phyloP scores from a whole-genome alignment of 768 basidiomycete genomes.

The Rhizopogon vesiculosus region DNA sequence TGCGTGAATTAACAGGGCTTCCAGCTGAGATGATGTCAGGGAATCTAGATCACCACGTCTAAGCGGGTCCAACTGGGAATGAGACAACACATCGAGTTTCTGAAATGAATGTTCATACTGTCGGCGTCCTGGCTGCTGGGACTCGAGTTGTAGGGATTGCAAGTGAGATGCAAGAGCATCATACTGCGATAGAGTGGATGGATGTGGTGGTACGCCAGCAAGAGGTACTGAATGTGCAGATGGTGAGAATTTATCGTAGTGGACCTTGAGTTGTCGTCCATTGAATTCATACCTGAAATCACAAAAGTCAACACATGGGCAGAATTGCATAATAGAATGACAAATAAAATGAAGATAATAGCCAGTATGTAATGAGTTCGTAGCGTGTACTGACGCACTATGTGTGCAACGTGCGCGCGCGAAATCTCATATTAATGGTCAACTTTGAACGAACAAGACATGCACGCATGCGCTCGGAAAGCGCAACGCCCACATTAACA shows the following conservation, averaged over 20 bases:
- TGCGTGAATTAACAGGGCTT: constrained; percentile 19
- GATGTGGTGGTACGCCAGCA: constrained; percentile 12
- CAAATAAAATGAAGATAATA: background rate
- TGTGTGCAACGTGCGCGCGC: background rate
- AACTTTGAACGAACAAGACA: background rate
- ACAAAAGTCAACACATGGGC: constrained; percentile 5
- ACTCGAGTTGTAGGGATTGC: background rate
- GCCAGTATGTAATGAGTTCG: background rate
- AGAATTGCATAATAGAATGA: background rate
- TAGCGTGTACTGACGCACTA: background rate
- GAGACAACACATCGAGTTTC: constrained; percentile 12
- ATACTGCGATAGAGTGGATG: constrained; percentile 13
- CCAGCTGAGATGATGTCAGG: constrained; percentile 20
- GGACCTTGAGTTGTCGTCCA: constrained; percentile 83
- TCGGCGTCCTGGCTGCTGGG: constrained; percentile 10
- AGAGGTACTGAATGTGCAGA: constrained; percentile 23
- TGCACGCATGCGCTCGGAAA: background rate
- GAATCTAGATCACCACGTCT: constrained; percentile 23
- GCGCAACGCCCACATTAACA: background rate
- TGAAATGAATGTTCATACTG: constrained; percentile 10
- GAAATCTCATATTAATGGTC: background rate
- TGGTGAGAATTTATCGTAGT: constrained; percentile 79
- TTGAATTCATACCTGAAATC: constrained; percentile 75
- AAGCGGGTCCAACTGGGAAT: constrained; percentile 18
- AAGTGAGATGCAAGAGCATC: constrained; percentile 15